Conservation (phyloP, 495 filamentous ascomycete species). For the Neurospora sp. region DNA sequence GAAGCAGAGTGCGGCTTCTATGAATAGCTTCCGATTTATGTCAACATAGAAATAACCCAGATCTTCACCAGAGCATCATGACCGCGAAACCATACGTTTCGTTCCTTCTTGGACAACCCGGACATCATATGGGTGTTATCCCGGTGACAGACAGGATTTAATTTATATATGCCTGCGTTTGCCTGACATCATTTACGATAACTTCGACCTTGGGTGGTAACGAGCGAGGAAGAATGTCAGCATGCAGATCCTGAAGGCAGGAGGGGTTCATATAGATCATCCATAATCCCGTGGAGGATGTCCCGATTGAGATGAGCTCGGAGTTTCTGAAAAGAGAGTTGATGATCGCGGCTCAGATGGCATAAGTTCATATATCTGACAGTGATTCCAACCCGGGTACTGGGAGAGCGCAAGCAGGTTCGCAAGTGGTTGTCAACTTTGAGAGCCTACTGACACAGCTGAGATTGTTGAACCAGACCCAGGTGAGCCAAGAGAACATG, state of each 20-base stretch:
- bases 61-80: not conserved
- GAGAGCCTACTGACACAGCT: not conserved
- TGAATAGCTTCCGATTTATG: not conserved
- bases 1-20: not conserved
- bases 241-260: not conserved
- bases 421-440: not conserved
- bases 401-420: not conserved
- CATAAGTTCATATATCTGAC: not conserved
- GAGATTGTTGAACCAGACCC: not conserved
- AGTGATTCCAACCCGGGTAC: not conserved
- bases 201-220: not conserved
- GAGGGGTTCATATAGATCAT: not conserved
- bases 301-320: not conserved
- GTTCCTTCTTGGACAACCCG: not conserved
- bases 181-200: not conserved
- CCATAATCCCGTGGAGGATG: not conserved
- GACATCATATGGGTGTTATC: not conserved
- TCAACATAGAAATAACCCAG: not conserved
- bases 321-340: not conserved
- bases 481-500: not conserved
- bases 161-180: not conserved
- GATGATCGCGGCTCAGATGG: not conserved
- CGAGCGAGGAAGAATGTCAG: not conserved
- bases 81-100: not conserved
- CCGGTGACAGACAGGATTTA: not conserved